These are phyloP conservation scores for Alternaria novae-zelandiae DNA, from an alignment of 2,329 filamentous ascomycete species.

Conservation along the genomic window DNA sequence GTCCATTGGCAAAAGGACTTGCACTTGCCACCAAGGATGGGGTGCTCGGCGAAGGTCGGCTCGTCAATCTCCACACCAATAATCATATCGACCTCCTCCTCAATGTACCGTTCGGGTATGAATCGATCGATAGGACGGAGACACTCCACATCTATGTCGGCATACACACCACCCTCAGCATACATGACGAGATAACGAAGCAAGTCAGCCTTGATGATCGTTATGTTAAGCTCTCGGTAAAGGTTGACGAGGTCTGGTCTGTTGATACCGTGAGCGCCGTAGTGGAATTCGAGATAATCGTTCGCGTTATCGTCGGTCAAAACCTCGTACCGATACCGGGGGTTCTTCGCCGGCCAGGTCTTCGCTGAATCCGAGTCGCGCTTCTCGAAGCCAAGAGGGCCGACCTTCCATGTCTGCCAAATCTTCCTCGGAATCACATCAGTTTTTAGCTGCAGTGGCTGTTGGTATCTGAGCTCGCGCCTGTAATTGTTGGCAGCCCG, in stretches of 20 bases:
- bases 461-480: constrained; percentile 44
- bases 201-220: constrained; percentile 71
- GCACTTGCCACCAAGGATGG: constrained; percentile 71
- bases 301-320: constrained; percentile 72
- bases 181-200: constrained; percentile 73
- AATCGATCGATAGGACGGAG: constrained; percentile 62
- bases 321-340: constrained; percentile 70
- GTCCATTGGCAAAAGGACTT: constrained; percentile 79
- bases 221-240: constrained; percentile 51
- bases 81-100: constrained; percentile 72
- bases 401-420: constrained; percentile 79
- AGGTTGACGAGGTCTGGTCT: constrained; percentile 60
- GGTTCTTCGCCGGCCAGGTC: constrained; percentile 72
- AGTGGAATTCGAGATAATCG: constrained; percentile 71
- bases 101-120: constrained; percentile 68
- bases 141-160: constrained; percentile 66
- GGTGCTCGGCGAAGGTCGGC: constrained; percentile 67
- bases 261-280: constrained; percentile 68
- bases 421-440: constrained; percentile 68
- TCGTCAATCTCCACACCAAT: constrained; percentile 75
- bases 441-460: constrained; percentile 33
- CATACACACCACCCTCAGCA: constrained; percentile 67
- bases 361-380: constrained; percentile 66
- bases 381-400: constrained; percentile 70
- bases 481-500: constrained; percentile 43